Percentiles rank a stretch among this genome's conserved stretches.
Conservation (phyloP, 2,329 filamentous ascomycete genomes). For the Arthroderma sp. region DNA sequence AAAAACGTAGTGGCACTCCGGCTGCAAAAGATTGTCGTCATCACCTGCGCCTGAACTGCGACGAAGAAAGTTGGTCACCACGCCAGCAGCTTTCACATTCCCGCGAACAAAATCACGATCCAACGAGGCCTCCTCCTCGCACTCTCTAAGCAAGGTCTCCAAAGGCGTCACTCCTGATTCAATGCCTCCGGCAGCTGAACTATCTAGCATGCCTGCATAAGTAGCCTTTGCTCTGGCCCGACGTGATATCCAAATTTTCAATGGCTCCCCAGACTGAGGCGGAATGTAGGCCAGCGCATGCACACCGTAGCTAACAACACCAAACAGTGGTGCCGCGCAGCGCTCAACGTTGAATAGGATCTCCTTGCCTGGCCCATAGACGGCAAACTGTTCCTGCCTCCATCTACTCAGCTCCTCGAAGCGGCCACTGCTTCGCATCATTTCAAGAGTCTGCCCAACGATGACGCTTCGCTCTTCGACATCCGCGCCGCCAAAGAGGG, state of each 20-base stretch:
- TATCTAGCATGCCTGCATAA: slow-evolving; percentile 21
- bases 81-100: slow-evolving; percentile 12
- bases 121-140: slow-evolving; percentile 17
- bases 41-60: slow-evolving; percentile 4
- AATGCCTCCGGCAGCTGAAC: slow-evolving; percentile 15
- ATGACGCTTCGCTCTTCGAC: too few relatives aligned
- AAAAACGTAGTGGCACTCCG: slow-evolving; percentile 22
- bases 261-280: background rate
- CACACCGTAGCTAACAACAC: slow-evolving; percentile 32
- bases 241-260: slow-evolving; percentile 18
- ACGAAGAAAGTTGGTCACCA: slow-evolving; percentile 10
- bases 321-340: slow-evolving; percentile 29
- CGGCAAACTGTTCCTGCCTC: too few relatives aligned
- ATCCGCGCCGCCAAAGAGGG: too few relatives aligned
- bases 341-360: slow-evolving; percentile 26
- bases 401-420: too few relatives aligned
- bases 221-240: slow-evolving; percentile 16
- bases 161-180: slow-evolving; percentile 12
- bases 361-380: too few relatives aligned
- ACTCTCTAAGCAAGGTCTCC: slow-evolving; percentile 17
- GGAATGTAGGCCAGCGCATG: slow-evolving; percentile 28
- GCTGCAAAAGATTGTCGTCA: slow-evolving; percentile 14
- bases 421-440: too few relatives aligned
- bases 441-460: too few relatives aligned
- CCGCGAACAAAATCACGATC: slow-evolving; percentile 11